Conservation (phyloP, 1,284 basidiomycete species). For the Jaminaea rosea region DNA sequence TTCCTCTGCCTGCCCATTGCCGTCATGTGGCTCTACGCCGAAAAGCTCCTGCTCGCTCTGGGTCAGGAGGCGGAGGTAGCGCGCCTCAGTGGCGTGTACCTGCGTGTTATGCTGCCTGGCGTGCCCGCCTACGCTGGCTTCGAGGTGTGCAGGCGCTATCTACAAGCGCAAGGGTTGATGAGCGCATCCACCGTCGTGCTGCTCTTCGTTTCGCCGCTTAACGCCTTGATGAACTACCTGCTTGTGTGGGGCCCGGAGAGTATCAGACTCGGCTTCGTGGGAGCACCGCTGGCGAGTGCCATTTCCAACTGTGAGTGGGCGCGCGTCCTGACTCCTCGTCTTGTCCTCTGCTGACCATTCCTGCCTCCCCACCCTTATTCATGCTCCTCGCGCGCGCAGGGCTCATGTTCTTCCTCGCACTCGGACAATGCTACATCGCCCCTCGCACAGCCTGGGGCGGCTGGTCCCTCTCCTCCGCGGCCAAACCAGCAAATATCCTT, state of each 20-base stretch:
- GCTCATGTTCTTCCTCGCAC: conserved; percentile 55
- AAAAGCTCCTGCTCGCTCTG: conserved; percentile 65
- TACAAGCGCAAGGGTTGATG: conserved; percentile 60
- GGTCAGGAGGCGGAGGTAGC: conserved; percentile 82
- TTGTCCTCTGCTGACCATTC: not conserved
- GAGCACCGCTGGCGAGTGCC: conserved; percentile 81
- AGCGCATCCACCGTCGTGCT: conserved; percentile 77
- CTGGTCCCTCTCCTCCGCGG: conserved; percentile 49
- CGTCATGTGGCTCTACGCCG: conserved; percentile 66
- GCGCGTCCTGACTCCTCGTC: too few relatives aligned
- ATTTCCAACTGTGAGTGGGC: conserved; percentile 83
- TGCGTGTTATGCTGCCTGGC: conserved; percentile 68
- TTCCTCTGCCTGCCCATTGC: conserved; percentile 23
- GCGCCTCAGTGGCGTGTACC: conserved; percentile 60
- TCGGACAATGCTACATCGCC: conserved; percentile 51
- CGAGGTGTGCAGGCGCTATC: conserved; percentile 32
- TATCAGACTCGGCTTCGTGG: conserved; percentile 71
- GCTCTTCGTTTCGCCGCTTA: conserved; percentile 73
- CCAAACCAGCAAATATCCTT: conserved; percentile 20
- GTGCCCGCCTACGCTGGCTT: conserved; percentile 70
- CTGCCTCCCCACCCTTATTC: not conserved
- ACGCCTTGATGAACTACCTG: conserved; percentile 71
- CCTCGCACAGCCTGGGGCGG: conserved; percentile 78
- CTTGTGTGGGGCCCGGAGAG: conserved; percentile 54
- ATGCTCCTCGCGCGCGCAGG: not conserved